Base-by-base conservation (phyloP, 441 rosid species). In the Kokia cookei region DNA sequence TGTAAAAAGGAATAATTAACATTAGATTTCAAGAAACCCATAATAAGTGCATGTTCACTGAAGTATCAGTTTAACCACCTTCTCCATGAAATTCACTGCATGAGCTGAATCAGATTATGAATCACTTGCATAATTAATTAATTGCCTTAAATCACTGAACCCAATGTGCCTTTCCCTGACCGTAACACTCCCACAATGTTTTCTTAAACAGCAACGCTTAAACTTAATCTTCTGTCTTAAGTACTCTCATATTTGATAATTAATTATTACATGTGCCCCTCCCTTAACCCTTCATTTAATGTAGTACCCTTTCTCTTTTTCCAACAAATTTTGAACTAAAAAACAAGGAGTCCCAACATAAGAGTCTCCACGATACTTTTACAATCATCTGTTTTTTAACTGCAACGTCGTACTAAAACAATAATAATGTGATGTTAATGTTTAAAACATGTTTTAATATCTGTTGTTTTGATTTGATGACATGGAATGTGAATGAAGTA, bases 61-160 rank as follows among this genome's bases (percentile, higher is more conserved):
- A 53, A 51, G 32, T 48, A 58, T 60, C 42, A 60, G 22, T 48
- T 51, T 67, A 26, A 67, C 57, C 40, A 68, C 42, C 51, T 15
- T 45, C 47, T 32, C 11, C 42, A 48, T 29, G 48, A 53, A 57
- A 35, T 53, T 69, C 32, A 53, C 68, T 64, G 65, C 22, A 11
- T 61, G 61, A 53, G 24, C 10, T 65, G 54, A 57, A 55, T 37
- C 76, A 68, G 77, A 65, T 73, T 71, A 72, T 35, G 77, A 81
- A 79, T 74, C 86, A 84, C 77, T 84, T 84, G 86, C 75, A 75
- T 57, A 78, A 60, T 60, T 60, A 60, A 60, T 83, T 83, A 55
- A 55, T 22, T 22, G 9, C 87, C 89, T 81, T 78, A 78, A 82
- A 87, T 77, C 67, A 50, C 76, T 81, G 89, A 87, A 81, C 73